These are phyloP conservation scores for Kluyveromyces sp. DNA, from an alignment of 1,139 yeast species.

Conservation along the genomic window DNA sequence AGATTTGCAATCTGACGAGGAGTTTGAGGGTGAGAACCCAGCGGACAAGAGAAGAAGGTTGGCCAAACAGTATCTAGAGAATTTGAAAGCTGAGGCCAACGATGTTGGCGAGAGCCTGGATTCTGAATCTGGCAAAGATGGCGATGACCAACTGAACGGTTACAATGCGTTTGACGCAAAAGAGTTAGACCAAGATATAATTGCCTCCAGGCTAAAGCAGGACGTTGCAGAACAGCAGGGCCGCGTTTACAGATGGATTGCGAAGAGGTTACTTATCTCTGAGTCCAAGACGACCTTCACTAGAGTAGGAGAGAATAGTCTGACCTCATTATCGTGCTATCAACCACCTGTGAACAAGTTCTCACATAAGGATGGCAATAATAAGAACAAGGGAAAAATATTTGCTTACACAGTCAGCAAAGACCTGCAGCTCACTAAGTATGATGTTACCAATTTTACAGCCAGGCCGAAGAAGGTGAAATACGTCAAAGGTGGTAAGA, in stretches of 20 bases:
- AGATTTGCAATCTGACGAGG: conserved; percentile 59
- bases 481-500: conserved; percentile 56
- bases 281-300: conserved; percentile 40
- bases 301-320: conserved; percentile 52
- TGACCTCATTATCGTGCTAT: conserved; percentile 39
- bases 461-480: conserved; percentile 56
- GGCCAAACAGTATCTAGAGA: conserved; percentile 87
- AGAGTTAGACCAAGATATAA: conserved; percentile 80
- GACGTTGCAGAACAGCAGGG: conserved; percentile 92
- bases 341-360: conserved; percentile 33
- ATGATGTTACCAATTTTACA: conserved; percentile 49
- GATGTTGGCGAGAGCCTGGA: conserved; percentile 25
- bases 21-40: conserved; percentile 66
- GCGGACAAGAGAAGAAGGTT: conserved; percentile 91
- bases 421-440: conserved; percentile 72
- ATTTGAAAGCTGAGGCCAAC: conserved; percentile 55
- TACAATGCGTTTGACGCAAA: conserved; percentile 78
- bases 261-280: conserved; percentile 43
- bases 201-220: conserved; percentile 69
- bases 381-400: conserved; percentile 31
- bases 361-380: conserved; percentile 17
- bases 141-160: conserved; percentile 31
- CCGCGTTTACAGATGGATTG: conserved; percentile 63
- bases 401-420: conserved; percentile 77
- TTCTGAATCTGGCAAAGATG: conserved; percentile 11